A percentile compares a stretch with the other conserved stretches of the same genome.
phyloP scores from a whole-genome alignment of 2,329 filamentous ascomycete genomes.

The Kalmusia sp. region DNA sequence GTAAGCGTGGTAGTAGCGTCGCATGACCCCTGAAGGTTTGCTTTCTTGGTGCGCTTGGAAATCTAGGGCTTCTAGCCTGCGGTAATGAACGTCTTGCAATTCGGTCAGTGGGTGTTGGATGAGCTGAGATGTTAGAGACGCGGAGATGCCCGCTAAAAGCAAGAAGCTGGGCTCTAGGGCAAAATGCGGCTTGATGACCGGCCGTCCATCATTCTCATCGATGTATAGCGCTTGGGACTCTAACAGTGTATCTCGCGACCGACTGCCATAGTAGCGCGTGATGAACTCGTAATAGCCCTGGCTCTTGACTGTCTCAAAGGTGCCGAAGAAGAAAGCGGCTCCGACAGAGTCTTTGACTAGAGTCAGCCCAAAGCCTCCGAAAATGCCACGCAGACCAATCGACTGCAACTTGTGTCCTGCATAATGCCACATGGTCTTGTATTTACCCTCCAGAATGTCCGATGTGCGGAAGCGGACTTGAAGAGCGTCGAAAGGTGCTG shows the following conservation, averaged over 20 bases:
- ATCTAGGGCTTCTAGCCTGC: slow-evolving; percentile 75
- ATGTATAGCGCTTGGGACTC: slow-evolving; percentile 27
- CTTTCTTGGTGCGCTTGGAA: slow-evolving; percentile 55
- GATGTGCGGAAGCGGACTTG: slow-evolving; percentile 74
- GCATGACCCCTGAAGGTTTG: slow-evolving; percentile 50
- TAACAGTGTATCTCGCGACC: slow-evolving; percentile 37
- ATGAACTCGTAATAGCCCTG: slow-evolving; percentile 77
- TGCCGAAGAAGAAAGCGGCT: slow-evolving; percentile 74
- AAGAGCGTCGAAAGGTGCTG: slow-evolving; percentile 77
- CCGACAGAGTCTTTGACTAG: slow-evolving; percentile 74
- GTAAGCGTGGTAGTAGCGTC: slow-evolving; percentile 75
- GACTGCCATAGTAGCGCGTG: slow-evolving; percentile 68
- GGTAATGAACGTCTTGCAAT: slow-evolving; percentile 76
- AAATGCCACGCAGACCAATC: slow-evolving; percentile 75
- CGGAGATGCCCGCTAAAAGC: slow-evolving; percentile 71
- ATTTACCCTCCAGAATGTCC: slow-evolving; percentile 65
- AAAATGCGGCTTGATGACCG: slow-evolving; percentile 75
- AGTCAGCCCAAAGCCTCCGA: slow-evolving; percentile 74
- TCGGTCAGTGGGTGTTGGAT: slow-evolving; percentile 75
- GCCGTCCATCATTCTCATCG: slow-evolving; percentile 39
- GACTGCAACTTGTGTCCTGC: slow-evolving; percentile 70
- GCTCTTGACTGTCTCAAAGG: slow-evolving; percentile 78
- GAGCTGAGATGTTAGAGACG: slow-evolving; percentile 72
- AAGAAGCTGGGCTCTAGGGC: slow-evolving; percentile 77
- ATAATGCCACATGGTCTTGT: slow-evolving; percentile 76